Evolutionary conservation across 208 protist genomes (phyloP).

Genomic region (Naegleria lovaniensis): DNA sequence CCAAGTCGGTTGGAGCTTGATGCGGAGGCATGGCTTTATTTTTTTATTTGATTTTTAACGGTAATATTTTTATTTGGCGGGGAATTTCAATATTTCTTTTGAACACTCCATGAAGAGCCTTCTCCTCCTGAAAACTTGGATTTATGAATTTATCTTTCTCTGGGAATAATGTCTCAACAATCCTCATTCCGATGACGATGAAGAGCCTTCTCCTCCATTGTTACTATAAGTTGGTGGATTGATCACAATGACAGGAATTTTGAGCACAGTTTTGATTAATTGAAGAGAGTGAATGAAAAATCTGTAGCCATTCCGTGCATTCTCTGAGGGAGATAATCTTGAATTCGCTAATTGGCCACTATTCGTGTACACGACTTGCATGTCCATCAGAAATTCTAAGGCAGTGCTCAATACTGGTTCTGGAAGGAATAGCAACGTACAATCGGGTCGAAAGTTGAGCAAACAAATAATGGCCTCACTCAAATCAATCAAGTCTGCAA

Average conservation of each 20-base stretch:
- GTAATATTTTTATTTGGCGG: too few relatives aligned
- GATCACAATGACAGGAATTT: conserved; percentile 2
- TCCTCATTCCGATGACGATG: not conserved
- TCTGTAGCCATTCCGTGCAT: not conserved
- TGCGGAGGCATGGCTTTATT: too few relatives aligned
- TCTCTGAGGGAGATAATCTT: not conserved
- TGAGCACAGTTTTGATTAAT: not conserved
- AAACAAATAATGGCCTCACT: conserved; percentile 13
- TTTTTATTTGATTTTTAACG: too few relatives aligned
- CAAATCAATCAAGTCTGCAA: conserved; percentile 11
- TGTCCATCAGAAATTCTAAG: not conserved
- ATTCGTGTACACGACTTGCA: not conserved
- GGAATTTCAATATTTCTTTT: too few relatives aligned
- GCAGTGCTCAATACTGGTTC: not conserved
- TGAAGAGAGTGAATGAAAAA: conserved; percentile 8
- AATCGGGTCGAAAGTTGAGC: conserved; percentile 7
- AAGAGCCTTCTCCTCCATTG: not conserved
- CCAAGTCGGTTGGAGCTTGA: not conserved
- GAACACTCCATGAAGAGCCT: not conserved
- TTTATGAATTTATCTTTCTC: too few relatives aligned
- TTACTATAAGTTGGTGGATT: conserved; percentile 1
- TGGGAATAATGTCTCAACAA: too few relatives aligned
- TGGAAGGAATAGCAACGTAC: conserved; percentile 7
- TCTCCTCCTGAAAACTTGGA: too few relatives aligned
- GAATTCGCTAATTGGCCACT: not conserved